Percentiles rank a stretch among this genome's conserved stretches.
These are phyloP conservation scores for Phytopythium helicoides DNA, from an alignment of 352 stramenopile genomes.

Conservation along the genomic window DNA sequence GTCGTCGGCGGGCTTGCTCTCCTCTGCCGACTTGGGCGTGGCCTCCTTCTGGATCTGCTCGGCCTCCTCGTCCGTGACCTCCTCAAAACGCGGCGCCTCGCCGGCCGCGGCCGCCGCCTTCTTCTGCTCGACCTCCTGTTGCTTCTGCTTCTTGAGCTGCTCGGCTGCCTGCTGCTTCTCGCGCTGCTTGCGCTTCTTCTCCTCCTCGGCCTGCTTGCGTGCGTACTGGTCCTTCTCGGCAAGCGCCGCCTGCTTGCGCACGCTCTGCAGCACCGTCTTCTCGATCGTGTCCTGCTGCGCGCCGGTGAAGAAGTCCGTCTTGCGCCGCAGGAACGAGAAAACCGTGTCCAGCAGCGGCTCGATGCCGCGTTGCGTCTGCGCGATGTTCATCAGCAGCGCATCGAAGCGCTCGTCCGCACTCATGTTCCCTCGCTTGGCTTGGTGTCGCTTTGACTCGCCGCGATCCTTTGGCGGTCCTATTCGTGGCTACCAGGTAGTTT, in stretches of 20 bases:
- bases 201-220: conserved; percentile 69
- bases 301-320: conserved; percentile 99
- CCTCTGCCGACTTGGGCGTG: conserved; percentile 12
- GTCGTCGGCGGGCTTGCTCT: conserved; percentile 19
- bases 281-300: conserved; percentile 75
- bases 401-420: conserved; percentile 85
- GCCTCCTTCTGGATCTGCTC: conserved; percentile 20
- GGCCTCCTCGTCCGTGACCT: conserved; percentile 64
- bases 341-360: conserved; percentile 98
- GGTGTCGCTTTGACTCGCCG: not conserved
- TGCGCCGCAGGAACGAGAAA: conserved; percentile 98
- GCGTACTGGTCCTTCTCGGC: conserved; percentile 77
- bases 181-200: conserved; percentile 50
- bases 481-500: no score
- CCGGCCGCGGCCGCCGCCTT: conserved; percentile 24
- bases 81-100: conserved; percentile 67
- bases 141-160: conserved; percentile 53
- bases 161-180: conserved; percentile 55
- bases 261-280: conserved; percentile 83
- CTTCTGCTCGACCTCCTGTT: conserved; percentile 29
- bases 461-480: no score
- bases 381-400: conserved; percentile 96
- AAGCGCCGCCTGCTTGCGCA: conserved; percentile 91
- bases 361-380: conserved; percentile 96
- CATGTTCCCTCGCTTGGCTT: conserved; percentile 26